Conservation (phyloP, 257 asterid genomes). For the Paraleonurus japonicus region DNA sequence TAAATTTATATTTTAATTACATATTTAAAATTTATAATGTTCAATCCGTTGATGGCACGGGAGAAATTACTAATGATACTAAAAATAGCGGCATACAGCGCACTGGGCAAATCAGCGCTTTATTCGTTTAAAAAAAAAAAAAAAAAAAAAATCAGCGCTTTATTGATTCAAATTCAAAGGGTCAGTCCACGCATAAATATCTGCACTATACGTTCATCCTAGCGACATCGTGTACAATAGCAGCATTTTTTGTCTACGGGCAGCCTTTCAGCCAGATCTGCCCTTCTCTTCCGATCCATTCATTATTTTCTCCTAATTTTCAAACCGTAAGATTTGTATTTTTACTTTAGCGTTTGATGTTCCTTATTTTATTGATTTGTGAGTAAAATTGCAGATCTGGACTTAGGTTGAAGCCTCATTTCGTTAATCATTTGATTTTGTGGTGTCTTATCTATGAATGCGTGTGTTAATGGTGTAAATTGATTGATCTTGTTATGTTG, state of each 20-base stretch:
- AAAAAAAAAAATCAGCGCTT: no score
- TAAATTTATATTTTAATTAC: no score
- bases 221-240: constrained; percentile 3
- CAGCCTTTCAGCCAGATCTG: constrained; percentile 19
- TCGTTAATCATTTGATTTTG: background rate
- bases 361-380: background rate
- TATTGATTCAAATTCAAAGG: background rate
- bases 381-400: constrained; percentile 16
- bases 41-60: no score
- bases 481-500: constrained; percentile 11
- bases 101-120: no score
- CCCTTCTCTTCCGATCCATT: constrained; percentile 5
- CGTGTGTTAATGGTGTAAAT: background rate
- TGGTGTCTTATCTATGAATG: background rate
- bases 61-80: no score
- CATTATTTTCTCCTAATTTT: background rate
- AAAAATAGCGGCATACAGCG: no score
- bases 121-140: no score
- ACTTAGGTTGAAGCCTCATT: background rate
- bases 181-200: background rate
- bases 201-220: background rate
- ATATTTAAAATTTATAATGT: no score
- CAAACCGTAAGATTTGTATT: background rate
- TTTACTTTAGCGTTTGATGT: background rate
- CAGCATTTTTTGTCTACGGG: constrained; percentile 2